Evolutionary conservation across 768 basidiomycete genomes (phyloP), one percentile per base, ranked within the genome.

Genomic region (Cystobasidium ongulense): DNA sequence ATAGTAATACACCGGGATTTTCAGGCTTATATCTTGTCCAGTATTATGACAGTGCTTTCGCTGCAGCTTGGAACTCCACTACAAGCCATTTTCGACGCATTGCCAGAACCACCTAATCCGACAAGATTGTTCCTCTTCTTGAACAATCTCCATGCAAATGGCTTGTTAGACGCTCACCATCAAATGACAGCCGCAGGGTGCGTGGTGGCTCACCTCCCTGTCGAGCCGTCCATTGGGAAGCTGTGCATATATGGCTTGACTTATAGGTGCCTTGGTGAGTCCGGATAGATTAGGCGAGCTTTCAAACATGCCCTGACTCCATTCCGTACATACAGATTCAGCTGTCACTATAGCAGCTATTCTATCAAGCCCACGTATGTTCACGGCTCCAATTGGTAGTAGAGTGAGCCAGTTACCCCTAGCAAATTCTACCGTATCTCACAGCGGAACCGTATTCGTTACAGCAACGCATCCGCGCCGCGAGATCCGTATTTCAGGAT

Each of bases 221-320:
- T 54, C 53, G n/a, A n/a, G 53, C 53, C 53, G n/a, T 54, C 29
- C n/a, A 54, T 54, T 54, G 53, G 53, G n/a, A 54, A 54, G 53
- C 53, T 54, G 29, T 54, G 53, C 53, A 54, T 54, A 23, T 29
- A 23, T 29, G 53, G 53, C 29, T n/a, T 29, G 53, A 54, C 29
- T n/a, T 54, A 23, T 54, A 54, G 53, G n/a, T 54, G 53, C 53
- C 53, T 54, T 29, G 29, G 53, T 54, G 29, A 54, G 53, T 54
- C 21, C 53, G 39, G 39, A 41, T 41, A 41, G 39, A 7, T 41
- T 41, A 41, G 39, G 39, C 39, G 39, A 41, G 39, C 39, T 41
- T 41, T 41, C 39, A 41, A 41, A 41, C 39, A 41, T 41, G 39
- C 39, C 39, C 39, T 23, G 29, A 54, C 21, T 54, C 29, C 53